Base-by-base conservation (phyloP, 495 filamentous ascomycete genomes). In the Ramalina intermedia region DNA sequence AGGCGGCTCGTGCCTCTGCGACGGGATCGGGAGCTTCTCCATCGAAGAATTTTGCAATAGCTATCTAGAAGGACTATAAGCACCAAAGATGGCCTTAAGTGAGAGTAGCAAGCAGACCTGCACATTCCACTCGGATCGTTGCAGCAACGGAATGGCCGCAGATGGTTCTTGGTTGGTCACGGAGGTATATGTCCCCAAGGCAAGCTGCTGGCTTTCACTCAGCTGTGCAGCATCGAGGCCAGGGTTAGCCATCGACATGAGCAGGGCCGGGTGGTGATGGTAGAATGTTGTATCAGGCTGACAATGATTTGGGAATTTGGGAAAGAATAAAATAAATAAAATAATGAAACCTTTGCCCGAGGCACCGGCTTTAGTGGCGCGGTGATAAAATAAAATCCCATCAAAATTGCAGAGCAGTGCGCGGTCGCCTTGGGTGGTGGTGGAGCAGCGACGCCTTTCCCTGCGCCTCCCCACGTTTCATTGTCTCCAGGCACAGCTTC, bases 21-120 rank as follows among this genome's bases (percentile, higher is more conserved):
- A 90, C 69, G 5, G 78, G 81, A 59, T 94, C 85, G 35, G 85
- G 76, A 4, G 81, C 78, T 65, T 96, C 93, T 44, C 93, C 91
- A 61, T 96, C 91, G 61, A 96, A 98, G 76, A 96, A 96, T 58
- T 90, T 90, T 43, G 91, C 75, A 44, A 98, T 85, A 29, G 91
- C 91, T 53, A 96, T 93, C 83, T 98, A 61, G 11, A 17, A 21
- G 38, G 37, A 40, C 33, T 47, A 43, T 45, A 43, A 63, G 29
- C 43, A 65, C 55, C 38, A 42, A 29, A 6, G 37, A 26, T 24
- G 50, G 46, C 48, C 42, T 55, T 38, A n/a, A 20, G 42, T 17
- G 11, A 14, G 29, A 18, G 26, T 35, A 20, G 20, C 23, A 47
- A 38, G 60, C 72, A 4, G 55, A 91, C 87, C 74, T 94, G 79